Conservation (phyloP, 331 rosid species). For the Rosa hybrid region DNA sequence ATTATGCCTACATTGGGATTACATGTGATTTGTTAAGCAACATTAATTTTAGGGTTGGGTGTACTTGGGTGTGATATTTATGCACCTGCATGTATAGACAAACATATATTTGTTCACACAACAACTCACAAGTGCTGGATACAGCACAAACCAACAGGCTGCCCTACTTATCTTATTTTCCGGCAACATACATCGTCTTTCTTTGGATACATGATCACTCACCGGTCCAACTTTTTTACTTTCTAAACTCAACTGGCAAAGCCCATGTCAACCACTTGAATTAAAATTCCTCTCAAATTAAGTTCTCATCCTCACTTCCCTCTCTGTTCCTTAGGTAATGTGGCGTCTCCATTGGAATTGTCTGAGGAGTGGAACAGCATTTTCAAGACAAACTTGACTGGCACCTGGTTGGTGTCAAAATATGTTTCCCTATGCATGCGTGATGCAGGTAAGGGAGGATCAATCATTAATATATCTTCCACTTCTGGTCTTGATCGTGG, state of each 20-base stretch:
- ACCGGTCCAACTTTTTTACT: background rate
- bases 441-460: constrained; percentile 49
- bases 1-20: background rate
- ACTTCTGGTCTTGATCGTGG: constrained; percentile 62
- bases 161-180: background rate
- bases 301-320: background rate
- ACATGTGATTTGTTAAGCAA: background rate
- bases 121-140: background rate
- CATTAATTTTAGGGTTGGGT: background rate
- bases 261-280: background rate
- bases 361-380: constrained; percentile 73
- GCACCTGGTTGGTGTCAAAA: constrained; percentile 84
- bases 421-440: constrained; percentile 58
- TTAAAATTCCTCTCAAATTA: background rate
- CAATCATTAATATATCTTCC: constrained; percentile 80
- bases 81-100: background rate
- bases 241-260: background rate
- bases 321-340: constrained; percentile 46
- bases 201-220: background rate
- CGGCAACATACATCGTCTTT: background rate
- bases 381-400: constrained; percentile 61
- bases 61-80: background rate
- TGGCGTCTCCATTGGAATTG: constrained; percentile 53
- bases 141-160: background rate
- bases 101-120: background rate